Evolutionary conservation across 2,329 filamentous ascomycete species (phyloP), one percentile per base, ranked within the genome.

Genomic region (Clonostachys rosea): DNA sequence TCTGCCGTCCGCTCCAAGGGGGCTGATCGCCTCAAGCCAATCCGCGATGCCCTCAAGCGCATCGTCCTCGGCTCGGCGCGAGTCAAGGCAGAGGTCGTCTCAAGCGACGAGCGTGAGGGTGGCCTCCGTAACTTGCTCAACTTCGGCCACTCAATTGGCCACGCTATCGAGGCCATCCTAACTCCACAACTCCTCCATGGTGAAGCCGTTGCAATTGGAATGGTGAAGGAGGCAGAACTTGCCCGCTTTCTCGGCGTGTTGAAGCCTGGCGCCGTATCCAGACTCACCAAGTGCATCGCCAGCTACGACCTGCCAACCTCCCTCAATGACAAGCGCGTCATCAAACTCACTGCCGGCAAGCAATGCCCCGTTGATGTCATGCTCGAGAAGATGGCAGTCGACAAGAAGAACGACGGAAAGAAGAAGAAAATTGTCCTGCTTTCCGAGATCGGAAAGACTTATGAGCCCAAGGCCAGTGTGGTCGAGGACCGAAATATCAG

Each of bases 211-310:
- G 90, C 94, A 18, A 95, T 99, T 56, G 94, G 94, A 24, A 99
- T 99, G 94, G 89, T 97, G 50, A 96, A 95, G 65, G 94, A 99
- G 68, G 94, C 92, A 11, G 94, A 97, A 65, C 74, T 99, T 47
- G 89, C 94, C 20, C 86, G 94, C 48, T 89, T 91, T 65, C 76
- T 99, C 2, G 94, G 94, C 39, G 78, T 95, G 16, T 73, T 99
- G 33, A 85, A 86, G 44, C 89, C 89, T 6, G 88, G 87, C 47
- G 94, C 92, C 34, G 91, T 99, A 12, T 89, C 94, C 10, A 84
- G 94, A 48, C 74, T 99, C 44, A 82, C 86, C 47, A 97, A 97
- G 67, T 97, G 91, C 69, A 90, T 99, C 56, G 81, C 90, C n/a
- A 91, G 88, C 66, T 99, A 96, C 61, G 89, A 88, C 42, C 73